Percentiles rank a stretch among this genome's conserved stretches.
These are phyloP conservation scores for Colletotrichum tropicicola DNA, from an alignment of 2,329 filamentous ascomycete species.

Conservation along the genomic window DNA sequence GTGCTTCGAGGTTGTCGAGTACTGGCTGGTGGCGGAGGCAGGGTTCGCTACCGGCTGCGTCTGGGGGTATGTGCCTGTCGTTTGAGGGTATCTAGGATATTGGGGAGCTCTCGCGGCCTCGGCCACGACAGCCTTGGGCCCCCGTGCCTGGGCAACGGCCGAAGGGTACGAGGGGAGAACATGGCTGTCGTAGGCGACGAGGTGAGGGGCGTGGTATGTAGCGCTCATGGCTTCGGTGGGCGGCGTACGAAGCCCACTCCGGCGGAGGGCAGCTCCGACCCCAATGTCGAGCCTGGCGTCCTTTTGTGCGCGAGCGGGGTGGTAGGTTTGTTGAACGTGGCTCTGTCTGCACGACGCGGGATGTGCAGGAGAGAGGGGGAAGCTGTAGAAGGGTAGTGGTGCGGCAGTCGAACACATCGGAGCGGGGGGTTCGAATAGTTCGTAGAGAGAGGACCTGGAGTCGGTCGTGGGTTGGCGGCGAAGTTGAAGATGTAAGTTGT, in stretches of 20 bases:
- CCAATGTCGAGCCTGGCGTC: slow-evolving; percentile 14
- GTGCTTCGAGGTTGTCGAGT: slow-evolving; percentile 40
- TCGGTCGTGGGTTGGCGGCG: neutral
- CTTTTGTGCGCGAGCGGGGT: slow-evolving; percentile 7
- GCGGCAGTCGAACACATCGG: slow-evolving; percentile 37
- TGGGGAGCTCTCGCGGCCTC: slow-evolving; percentile 43
- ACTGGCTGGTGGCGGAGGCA: slow-evolving; percentile 27
- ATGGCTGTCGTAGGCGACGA: slow-evolving; percentile 58
- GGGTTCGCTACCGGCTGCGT: slow-evolving; percentile 16
- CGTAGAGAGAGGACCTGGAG: slow-evolving; percentile 1
- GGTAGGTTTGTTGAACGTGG: slow-evolving; percentile 1
- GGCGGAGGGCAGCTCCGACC: slow-evolving; percentile 36
- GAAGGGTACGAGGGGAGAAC: slow-evolving; percentile 50
- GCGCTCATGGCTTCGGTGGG: slow-evolving; percentile 63
- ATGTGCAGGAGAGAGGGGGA: slow-evolving; percentile 30
- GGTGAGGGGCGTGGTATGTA: slow-evolving; percentile 56
- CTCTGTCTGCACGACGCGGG: slow-evolving; percentile 22
- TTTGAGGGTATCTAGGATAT: slow-evolving; percentile 41
- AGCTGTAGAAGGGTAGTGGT: slow-evolving; percentile 28
- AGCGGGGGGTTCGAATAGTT: slow-evolving; percentile 8
- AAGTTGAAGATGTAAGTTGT: neutral
- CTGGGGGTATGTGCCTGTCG: slow-evolving; percentile 30
- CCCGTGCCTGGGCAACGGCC: slow-evolving; percentile 42
- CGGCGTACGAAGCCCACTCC: slow-evolving; percentile 58
- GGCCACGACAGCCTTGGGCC: slow-evolving; percentile 41